Evolutionary conservation across 306 rosid genomes (phyloP), one percentile per base, ranked within the genome.

Genomic region (Rosa multiflora): DNA sequence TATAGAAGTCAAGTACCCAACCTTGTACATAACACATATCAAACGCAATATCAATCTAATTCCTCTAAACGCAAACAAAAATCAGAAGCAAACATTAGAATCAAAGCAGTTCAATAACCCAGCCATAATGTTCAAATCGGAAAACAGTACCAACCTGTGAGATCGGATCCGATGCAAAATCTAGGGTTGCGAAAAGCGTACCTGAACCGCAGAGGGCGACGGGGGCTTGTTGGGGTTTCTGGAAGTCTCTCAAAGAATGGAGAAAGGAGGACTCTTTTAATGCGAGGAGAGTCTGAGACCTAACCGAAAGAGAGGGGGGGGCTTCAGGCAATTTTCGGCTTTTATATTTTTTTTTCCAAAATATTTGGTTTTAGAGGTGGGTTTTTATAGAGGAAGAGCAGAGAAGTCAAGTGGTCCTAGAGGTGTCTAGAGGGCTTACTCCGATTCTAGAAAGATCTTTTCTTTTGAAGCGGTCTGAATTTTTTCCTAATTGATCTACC

Each of bases 381-480:
- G 18, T 8, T 70, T 74, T 44, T 83, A 64, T 68, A 80, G 70
- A 49, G 77, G 35, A 2, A 62, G 62, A 23, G 6, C 42, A 3
- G 29, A 3, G 10, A 4, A 14, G 75, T 44, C 42, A 44, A 61
- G 82, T 56, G 78, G 88, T 74, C 76, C 87, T 46, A 52, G 90
- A 89, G 70, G 53, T 55, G 82, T 91, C 88, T 78, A 67, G 92
- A 81, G 78, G 26, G 74, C 23, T 21, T 72, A 55, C 86, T 5
- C 76, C 2, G 10, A 64, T 91, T 91, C 97, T 86, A 82, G 94
- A 88, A 91, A 84, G 81, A 81, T 89, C 92, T 76, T 15, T 29
- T 2, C 6, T 68, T 68, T n/a, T 15, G 37, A 20, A 8, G 15
- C 17, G 29, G 32, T 40, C 8, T 42, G 7, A 13, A 9, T 43